Evolutionary conservation across 2,329 filamentous ascomycete genomes (phyloP).

Genomic region (Exophiala xenobiotica): DNA sequence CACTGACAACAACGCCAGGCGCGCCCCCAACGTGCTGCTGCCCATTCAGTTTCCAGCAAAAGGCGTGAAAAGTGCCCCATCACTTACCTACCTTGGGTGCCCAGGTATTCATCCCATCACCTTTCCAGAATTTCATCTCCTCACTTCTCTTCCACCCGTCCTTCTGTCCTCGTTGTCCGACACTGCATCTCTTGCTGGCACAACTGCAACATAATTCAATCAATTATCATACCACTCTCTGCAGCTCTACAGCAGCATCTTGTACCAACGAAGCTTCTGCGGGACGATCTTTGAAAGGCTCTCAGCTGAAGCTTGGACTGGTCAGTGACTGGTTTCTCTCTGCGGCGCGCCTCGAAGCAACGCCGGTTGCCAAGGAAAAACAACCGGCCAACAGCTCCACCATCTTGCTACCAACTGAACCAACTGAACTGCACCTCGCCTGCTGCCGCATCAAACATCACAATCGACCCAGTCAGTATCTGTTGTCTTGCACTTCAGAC

Average conservation of each 20-base stretch:
- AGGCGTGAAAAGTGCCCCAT: too few relatives aligned
- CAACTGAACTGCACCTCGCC: not conserved
- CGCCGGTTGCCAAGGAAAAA: conserved; percentile 28
- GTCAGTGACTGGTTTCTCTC: not conserved
- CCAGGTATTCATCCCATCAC: too few relatives aligned
- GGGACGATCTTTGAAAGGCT: not conserved
- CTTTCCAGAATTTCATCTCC: too few relatives aligned
- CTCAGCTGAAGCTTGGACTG: too few relatives aligned
- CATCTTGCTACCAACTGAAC: not conserved
- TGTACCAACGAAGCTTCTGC: not conserved
- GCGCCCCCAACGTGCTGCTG: not conserved
- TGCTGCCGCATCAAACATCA: conserved; percentile 3
- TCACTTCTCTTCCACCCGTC: not conserved
- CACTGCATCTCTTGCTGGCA: not conserved
- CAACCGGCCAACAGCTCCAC: conserved; percentile 22
- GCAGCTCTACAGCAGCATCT: not conserved
- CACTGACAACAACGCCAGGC: too few relatives aligned
- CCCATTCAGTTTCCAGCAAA: too few relatives aligned
- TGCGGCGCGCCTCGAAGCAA: not conserved
- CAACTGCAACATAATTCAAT: not conserved
- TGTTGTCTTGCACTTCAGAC: conserved; percentile 6
- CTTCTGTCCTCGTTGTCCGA: not conserved
- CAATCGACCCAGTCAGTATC: conserved; percentile 15
- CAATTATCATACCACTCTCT: not conserved
- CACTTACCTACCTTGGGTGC: too few relatives aligned